Evolutionary conservation across 768 basidiomycete genomes (phyloP).

Genomic region (Myochromella boudieri): DNA sequence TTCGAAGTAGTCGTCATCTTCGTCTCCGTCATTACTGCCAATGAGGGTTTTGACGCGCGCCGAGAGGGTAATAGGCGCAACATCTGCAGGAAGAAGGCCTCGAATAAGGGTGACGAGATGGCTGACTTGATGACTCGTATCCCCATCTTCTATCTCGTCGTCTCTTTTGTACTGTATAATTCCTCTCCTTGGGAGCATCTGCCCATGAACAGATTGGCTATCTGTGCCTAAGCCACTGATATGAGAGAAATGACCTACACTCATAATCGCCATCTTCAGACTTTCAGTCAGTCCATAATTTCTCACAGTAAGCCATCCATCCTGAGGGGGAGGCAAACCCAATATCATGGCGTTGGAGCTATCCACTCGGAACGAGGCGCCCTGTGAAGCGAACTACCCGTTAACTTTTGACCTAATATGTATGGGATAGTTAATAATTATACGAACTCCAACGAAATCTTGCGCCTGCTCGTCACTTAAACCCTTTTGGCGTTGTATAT

Average conservation of each 20-base stretch:
- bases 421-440: neutral
- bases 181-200: slow-evolving; percentile 46
- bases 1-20: slow-evolving; percentile 29
- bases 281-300: slow-evolving; percentile 46
- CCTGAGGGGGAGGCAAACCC: slow-evolving; percentile 40
- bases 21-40: neutral
- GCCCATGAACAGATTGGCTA: neutral
- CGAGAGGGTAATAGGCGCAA: slow-evolving; percentile 28
- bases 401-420: neutral
- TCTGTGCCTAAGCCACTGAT: neutral
- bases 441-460: slow-evolving; percentile 46
- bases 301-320: slow-evolving; percentile 33
- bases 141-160: slow-evolving; percentile 22
- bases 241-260: slow-evolving; percentile 21
- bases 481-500: slow-evolving; percentile 40
- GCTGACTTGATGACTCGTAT: slow-evolving; percentile 30
- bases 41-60: slow-evolving; percentile 31
- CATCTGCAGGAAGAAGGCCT: slow-evolving; percentile 37
- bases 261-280: slow-evolving; percentile 33
- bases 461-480: slow-evolving; percentile 39
- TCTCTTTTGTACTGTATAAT: slow-evolving; percentile 26
- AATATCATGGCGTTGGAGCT: slow-evolving; percentile 39
- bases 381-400: slow-evolving; percentile 22
- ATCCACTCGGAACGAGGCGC: slow-evolving; percentile 40
- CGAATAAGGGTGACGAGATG: slow-evolving; percentile 40